Evolutionary conservation across 1,284 basidiomycete species (phyloP).

Genomic region (Anthracocystis walkeri): DNA sequence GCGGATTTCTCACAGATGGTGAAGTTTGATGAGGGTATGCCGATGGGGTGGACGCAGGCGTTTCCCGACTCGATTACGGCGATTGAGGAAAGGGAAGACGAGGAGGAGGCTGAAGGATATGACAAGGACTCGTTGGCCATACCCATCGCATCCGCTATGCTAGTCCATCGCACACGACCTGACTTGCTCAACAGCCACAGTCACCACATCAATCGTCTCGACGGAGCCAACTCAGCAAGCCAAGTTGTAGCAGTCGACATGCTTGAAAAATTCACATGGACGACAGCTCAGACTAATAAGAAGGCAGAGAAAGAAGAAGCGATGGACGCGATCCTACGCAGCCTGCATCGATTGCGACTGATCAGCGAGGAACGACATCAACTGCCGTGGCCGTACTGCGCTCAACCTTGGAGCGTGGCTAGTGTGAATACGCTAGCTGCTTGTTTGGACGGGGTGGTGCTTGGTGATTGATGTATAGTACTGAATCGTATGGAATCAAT

Average conservation of each 20-base stretch:
- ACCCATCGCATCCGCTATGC: conserved; percentile 13
- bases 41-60: conserved; percentile 36
- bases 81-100: background rate
- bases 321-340: conserved; percentile 15
- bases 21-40: conserved; percentile 17
- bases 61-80: background rate
- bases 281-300: background rate
- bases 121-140: background rate
- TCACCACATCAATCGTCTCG: background rate
- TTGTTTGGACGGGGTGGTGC: conserved; percentile 5
- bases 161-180: conserved; percentile 16
- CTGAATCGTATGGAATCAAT: background rate
- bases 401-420: conserved; percentile 32
- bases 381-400: conserved; percentile 13
- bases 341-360: conserved; percentile 36
- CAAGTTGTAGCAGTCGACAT: conserved; percentile 24
- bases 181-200: conserved; percentile 7
- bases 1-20: conserved; percentile 35
- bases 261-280: conserved; percentile 7
- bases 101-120: background rate
- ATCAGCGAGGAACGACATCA: conserved; percentile 35
- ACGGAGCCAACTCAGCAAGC: background rate
- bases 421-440: conserved; percentile 22
- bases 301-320: background rate
- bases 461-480: conserved; percentile 7